Evolutionary conservation across 306 rosid genomes (phyloP).

Genomic region (Chamaecrista fasciculata): DNA sequence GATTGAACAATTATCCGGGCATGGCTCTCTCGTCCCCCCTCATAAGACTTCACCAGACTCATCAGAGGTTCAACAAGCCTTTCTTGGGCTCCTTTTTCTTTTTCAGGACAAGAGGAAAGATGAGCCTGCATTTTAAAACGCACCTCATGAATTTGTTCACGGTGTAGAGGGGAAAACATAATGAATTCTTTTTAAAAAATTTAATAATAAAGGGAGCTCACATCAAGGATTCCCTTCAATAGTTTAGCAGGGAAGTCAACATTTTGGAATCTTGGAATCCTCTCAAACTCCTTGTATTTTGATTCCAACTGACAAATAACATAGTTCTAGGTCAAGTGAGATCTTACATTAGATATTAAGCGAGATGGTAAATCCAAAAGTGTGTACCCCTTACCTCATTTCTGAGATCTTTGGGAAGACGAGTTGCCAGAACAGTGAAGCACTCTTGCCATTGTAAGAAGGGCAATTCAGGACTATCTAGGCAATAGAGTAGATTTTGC

Average conservation of each 20-base stretch:
- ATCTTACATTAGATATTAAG: conserved; percentile 30
- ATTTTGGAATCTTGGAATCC: conserved; percentile 65
- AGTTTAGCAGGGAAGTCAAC: conserved; percentile 89
- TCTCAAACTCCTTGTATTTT: conserved; percentile 78
- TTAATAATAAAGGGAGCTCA: conserved; percentile 46
- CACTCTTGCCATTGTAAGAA: conserved; percentile 99
- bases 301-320: conserved; percentile 76
- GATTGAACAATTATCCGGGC: conserved; percentile 91
- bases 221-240: conserved; percentile 76
- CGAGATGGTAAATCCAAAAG: conserved; percentile 12
- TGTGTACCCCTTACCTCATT: conserved; percentile 54
- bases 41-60: conserved; percentile 90
- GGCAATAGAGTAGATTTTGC: conserved; percentile 88
- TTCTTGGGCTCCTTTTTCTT: conserved; percentile 90
- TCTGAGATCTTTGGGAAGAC: conserved; percentile 94
- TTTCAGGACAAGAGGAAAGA: conserved; percentile 73
- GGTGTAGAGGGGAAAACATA: conserved; percentile 12
- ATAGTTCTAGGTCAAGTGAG: conserved; percentile 31
- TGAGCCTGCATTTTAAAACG: conserved; percentile 52
- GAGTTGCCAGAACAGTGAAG: conserved; percentile 85
- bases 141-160: conserved; percentile 19
- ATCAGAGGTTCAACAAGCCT: conserved; percentile 90
- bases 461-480: conserved; percentile 97
- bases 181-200: background rate
- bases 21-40: conserved; percentile 98